Conservation (phyloP, 2,329 filamentous ascomycete species). For the Diaporthe sp. region DNA sequence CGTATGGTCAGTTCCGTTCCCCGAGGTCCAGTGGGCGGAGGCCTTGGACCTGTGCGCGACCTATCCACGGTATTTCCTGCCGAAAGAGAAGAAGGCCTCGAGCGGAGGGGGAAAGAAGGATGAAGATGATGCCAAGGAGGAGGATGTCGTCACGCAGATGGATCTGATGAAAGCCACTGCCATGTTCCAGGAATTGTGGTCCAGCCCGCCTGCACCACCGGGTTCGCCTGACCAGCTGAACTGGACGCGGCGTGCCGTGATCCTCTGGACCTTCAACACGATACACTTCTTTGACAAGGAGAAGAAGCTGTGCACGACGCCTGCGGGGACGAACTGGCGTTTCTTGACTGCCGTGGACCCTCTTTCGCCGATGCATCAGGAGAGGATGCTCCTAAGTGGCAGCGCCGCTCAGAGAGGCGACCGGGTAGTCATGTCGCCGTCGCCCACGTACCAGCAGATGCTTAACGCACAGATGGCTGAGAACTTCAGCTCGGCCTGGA, state of each 20-base stretch:
- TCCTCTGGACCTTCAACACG: slow-evolving; percentile 75
- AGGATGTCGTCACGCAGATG: slow-evolving; percentile 58
- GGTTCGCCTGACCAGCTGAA: slow-evolving; percentile 48
- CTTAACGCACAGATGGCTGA: slow-evolving; percentile 70
- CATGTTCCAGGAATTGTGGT: slow-evolving; percentile 79
- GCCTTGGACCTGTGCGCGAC: slow-evolving; percentile 70
- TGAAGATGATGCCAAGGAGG: slow-evolving; percentile 48
- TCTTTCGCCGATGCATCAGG: slow-evolving; percentile 70
- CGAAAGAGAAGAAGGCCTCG: slow-evolving; percentile 41
- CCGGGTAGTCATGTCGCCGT: slow-evolving; percentile 66
- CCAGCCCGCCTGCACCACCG: slow-evolving; percentile 58
- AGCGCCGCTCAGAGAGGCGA: slow-evolving; percentile 51
- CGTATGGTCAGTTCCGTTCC: slow-evolving; percentile 68
- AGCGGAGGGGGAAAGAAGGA: slow-evolving; percentile 33
- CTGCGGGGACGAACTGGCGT: slow-evolving; percentile 71
- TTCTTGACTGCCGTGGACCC: slow-evolving; percentile 74
- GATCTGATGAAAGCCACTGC: slow-evolving; percentile 72
- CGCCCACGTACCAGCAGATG: slow-evolving; percentile 65
- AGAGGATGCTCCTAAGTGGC: slow-evolving; percentile 56
- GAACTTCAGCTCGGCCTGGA: slow-evolving; percentile 66
- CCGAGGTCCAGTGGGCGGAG: slow-evolving; percentile 70
- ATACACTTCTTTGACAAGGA: slow-evolving; percentile 60
- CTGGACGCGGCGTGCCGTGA: slow-evolving; percentile 71
- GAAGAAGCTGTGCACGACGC: slow-evolving; percentile 61
- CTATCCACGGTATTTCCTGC: slow-evolving; percentile 59